Evolutionary conservation across 768 basidiomycete genomes (phyloP).

Genomic region (Suillus occidentalis): DNA sequence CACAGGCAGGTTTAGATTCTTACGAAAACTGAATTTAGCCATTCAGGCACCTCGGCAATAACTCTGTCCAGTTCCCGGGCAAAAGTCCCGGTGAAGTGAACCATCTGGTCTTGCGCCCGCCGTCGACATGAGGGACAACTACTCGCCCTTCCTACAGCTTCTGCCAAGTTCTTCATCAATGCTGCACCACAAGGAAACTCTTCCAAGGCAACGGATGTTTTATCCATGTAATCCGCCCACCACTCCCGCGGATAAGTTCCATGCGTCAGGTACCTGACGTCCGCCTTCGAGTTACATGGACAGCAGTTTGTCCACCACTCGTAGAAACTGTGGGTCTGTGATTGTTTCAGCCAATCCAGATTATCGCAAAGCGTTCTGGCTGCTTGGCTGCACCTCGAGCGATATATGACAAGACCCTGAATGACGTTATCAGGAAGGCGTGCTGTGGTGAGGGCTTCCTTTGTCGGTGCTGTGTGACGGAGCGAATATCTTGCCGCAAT

Average conservation of each 20-base stretch:
- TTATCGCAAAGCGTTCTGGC: conserved; percentile 19
- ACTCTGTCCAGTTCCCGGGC: conserved; percentile 21
- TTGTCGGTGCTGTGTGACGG: conserved; percentile 13
- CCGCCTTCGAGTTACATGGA: conserved; percentile 20
- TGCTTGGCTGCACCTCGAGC: conserved; percentile 19
- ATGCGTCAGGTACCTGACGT: conserved; percentile 26
- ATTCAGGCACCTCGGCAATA: conserved; percentile 20
- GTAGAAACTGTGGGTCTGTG: conserved; percentile 24
- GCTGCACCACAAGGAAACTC: conserved; percentile 25
- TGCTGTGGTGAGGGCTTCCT: conserved; percentile 1
- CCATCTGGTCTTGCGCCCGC: conserved; percentile 18
- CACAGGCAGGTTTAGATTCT: not conserved
- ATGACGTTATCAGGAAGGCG: conserved; percentile 15
- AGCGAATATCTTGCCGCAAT: conserved; percentile 30
- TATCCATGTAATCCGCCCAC: conserved; percentile 34
- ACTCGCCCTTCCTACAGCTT: conserved; percentile 19
- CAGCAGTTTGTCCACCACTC: conserved; percentile 32
- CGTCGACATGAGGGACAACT: conserved; percentile 22
- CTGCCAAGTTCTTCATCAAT: conserved; percentile 16
- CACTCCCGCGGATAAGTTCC: conserved; percentile 28
- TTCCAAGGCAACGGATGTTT: conserved; percentile 19
- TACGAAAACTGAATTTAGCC: not conserved
- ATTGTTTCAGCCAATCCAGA: conserved; percentile 24
- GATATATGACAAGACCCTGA: conserved; percentile 19
- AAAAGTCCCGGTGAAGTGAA: conserved; percentile 25